Conservation (phyloP, 1,284 basidiomycete genomes). For the Rhodotorula sp. region DNA sequence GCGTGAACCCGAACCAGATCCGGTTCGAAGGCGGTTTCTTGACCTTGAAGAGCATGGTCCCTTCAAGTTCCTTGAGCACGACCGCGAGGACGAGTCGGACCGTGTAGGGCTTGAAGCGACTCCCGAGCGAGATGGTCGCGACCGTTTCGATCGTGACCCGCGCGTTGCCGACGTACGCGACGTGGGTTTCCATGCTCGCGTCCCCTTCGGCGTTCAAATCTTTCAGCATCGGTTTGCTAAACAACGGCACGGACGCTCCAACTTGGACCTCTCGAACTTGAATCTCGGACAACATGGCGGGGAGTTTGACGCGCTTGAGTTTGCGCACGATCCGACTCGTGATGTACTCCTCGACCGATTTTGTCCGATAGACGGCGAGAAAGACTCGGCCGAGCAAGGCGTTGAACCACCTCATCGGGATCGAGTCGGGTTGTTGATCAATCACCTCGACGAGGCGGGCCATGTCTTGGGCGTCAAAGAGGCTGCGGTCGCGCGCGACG, state of each 20-base stretch:
- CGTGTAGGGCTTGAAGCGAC: slow-evolving; percentile 73
- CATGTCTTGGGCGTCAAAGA: slow-evolving; percentile 81
- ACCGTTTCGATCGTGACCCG: slow-evolving; percentile 85
- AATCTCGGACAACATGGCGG: slow-evolving; percentile 79
- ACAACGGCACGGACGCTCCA: slow-evolving; percentile 67
- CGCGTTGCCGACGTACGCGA: slow-evolving; percentile 81
- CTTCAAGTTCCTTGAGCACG: slow-evolving; percentile 79
- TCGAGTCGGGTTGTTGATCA: slow-evolving; percentile 88
- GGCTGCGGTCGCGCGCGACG: slow-evolving; percentile 48
- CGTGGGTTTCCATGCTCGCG: slow-evolving; percentile 78
- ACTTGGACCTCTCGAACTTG: slow-evolving; percentile 84
- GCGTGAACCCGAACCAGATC: slow-evolving; percentile 97
- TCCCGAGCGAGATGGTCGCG: slow-evolving; percentile 62
- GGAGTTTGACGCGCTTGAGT: slow-evolving; percentile 82
- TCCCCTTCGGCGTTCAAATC: slow-evolving; percentile 89
- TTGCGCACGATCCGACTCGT: slow-evolving; percentile 89
- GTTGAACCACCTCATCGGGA: slow-evolving; percentile 95
- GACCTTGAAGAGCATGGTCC: slow-evolving; percentile 82
- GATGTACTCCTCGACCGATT: slow-evolving; percentile 59
- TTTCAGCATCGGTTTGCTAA: slow-evolving; percentile 96
- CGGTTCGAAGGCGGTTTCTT: slow-evolving; percentile 95
- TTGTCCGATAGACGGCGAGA: slow-evolving; percentile 72
- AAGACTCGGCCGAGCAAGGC: slow-evolving; percentile 88
- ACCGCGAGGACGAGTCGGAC: slow-evolving; percentile 86
- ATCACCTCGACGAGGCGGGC: slow-evolving; percentile 74